phyloP scores from a whole-genome alignment of 208 protist species.

The Leishmania arabica region DNA sequence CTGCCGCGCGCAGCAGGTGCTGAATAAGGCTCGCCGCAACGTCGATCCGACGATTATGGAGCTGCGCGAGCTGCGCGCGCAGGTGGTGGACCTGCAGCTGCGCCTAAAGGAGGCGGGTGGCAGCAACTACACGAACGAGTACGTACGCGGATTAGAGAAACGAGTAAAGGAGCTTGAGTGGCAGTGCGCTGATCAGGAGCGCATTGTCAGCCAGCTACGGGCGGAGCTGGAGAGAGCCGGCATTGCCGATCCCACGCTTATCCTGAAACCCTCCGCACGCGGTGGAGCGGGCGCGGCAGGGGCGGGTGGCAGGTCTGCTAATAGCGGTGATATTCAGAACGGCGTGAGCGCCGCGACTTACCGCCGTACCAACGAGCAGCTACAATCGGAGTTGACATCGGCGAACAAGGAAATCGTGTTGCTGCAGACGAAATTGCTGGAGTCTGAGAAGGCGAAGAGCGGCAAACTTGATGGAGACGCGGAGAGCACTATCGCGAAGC shows the following conservation, averaged over 20 bases:
- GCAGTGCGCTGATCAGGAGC: constrained; percentile 60
- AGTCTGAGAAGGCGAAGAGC: constrained; percentile 10
- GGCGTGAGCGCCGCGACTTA: constrained; percentile 12
- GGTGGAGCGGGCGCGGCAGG: neutral
- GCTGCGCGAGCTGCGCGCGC: constrained; percentile 51
- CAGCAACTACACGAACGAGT: constrained; percentile 67
- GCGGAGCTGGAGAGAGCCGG: constrained; percentile 47
- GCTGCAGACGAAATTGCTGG: constrained; percentile 29
- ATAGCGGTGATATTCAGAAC: neutral
- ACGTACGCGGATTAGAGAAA: constrained; percentile 59
- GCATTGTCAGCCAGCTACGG: constrained; percentile 49
- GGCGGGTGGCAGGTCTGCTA: no score
- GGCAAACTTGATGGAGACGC: neutral
- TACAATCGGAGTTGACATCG: constrained; percentile 21
- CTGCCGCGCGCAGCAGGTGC: constrained; percentile 89
- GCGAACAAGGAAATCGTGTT: constrained; percentile 26
- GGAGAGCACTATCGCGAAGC: constrained; percentile 5
- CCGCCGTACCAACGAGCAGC: constrained; percentile 26
- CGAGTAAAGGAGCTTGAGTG: constrained; percentile 48
- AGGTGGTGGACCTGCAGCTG: constrained; percentile 65
- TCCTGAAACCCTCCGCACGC: constrained; percentile 7
- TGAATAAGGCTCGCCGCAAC: constrained; percentile 89
- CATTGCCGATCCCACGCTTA: constrained; percentile 38
- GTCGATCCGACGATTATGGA: constrained; percentile 87
- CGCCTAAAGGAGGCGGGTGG: constrained; percentile 62